phyloP scores from a whole-genome alignment of 345 rosid genomes.

The Syzygium aromaticum region DNA sequence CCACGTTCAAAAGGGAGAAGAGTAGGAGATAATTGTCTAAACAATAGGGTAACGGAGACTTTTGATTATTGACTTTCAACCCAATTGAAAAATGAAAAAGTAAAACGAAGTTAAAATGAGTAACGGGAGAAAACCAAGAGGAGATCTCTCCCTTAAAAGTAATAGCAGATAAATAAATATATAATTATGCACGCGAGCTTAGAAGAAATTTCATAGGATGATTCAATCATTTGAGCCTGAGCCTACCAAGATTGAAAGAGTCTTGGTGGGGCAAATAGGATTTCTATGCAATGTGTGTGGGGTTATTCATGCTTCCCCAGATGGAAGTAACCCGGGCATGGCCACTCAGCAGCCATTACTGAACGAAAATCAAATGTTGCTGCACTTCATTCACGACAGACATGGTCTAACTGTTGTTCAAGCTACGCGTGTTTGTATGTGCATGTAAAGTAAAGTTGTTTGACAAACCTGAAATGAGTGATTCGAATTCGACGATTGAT shows the following conservation, averaged over 20 bases:
- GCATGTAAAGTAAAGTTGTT: too few relatives aligned
- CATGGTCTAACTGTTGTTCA: too few relatives aligned
- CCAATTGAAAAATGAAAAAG: not conserved
- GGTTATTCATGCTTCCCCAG: not conserved
- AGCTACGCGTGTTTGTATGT: too few relatives aligned
- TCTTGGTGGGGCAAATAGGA: not conserved
- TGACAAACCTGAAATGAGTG: too few relatives aligned
- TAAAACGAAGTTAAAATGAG: not conserved
- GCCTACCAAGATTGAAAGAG: not conserved
- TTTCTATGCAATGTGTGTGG: not conserved
- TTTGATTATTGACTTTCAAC: not conserved
- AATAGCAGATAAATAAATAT: not conserved
- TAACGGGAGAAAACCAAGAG: not conserved
- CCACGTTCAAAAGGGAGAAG: not conserved
- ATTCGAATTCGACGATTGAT: too few relatives aligned
- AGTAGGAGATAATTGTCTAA: not conserved
- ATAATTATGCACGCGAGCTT: not conserved
- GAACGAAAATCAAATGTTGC: not conserved
- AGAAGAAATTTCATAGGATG: not conserved
- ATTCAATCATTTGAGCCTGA: not conserved
- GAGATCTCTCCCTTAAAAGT: not conserved
- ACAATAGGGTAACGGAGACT: not conserved
- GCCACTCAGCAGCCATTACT: not conserved
- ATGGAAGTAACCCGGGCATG: not conserved
- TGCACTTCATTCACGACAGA: not conserved